Base-by-base conservation (phyloP, 768 basidiomycete genomes). In the Podaxis sp. region DNA sequence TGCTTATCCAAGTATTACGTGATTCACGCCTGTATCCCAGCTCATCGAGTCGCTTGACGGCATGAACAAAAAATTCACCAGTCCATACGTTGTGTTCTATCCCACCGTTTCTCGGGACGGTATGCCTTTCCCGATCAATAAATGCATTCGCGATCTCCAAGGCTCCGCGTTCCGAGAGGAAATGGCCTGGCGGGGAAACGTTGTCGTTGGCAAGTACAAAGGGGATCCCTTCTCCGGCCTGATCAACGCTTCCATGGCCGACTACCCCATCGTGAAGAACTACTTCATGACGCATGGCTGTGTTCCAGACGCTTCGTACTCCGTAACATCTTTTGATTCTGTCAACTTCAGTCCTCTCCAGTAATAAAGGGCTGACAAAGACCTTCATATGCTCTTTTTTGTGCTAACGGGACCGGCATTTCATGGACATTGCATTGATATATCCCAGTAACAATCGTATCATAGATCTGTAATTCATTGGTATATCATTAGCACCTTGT, bases 21-120 rank as follows among this genome's bases (percentile, higher is more conserved):
- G 62, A 63, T 61, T 62, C 64, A 51, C 28, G 53, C 48, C 7
- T 57, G 32, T 21, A 46, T 53, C 48, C 40, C 67, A 92, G 90
- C 77, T 87, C 56, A 79, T 91, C 50, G 88, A 91, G 64, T 82
- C 86, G 21, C 81, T 92, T 23, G 89, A 92, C 62, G 85, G 87
- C 66, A 91, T 93, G 90, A 87, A 83, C 67, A 83, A 83, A 61
- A 90, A 86, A 53, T 91, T 93, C 69, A 76, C 84, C 25, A 82
- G 87, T 63, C 91, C 91, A 14, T 93, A 92, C 75, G 85, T 91
- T 66, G 78, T 92, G 53, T 93, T 91, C 70, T 93, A 90, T 65
- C 90, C 91, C 1, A 76, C 79, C 51, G 70, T 89, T 38, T 89
- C 90, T 53, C 87, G 89, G 61, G 89, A 91, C 65, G 88, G 87